Conservation (phyloP, 78 protist species). For the Chrysochromulina tobinii region DNA sequence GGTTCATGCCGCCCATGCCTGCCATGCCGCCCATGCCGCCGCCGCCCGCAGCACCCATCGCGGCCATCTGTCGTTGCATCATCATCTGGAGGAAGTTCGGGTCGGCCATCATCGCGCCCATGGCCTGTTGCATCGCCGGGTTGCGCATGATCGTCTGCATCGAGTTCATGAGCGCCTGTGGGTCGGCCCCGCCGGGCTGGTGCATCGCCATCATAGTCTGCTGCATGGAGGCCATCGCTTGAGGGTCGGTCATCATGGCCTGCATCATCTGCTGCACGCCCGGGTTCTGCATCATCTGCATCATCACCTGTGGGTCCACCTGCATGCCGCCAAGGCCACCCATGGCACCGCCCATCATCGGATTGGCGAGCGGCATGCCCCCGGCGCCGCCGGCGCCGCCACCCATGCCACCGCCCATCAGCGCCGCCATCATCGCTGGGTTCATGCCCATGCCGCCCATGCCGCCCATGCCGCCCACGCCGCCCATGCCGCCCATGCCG, state of each 20-base stretch:
- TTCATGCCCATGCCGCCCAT: not conserved
- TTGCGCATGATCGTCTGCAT: not conserved
- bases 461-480: conserved; percentile 8
- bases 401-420: not conserved
- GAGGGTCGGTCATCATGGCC: not conserved
- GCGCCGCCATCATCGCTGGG: not conserved
- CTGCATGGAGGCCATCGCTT: not conserved
- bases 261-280: not conserved
- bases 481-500: not conserved
- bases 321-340: not conserved
- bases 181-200: not conserved
- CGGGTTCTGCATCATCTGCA: conserved; percentile 28
- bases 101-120: not conserved
- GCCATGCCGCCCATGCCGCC: not conserved
- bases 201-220: not conserved
- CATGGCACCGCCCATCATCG: not conserved
- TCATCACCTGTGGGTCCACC: not conserved
- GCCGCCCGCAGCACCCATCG: not conserved
- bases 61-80: not conserved
- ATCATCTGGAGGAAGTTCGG: not conserved
- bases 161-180: too few relatives aligned
- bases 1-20: not conserved
- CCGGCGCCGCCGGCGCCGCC: conserved; percentile 12
- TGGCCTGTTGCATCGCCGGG: not conserved
- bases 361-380: not conserved